These are phyloP conservation scores for Neonectria magnoliae DNA, from an alignment of 2,329 filamentous ascomycete genomes.

Conservation along the genomic window DNA sequence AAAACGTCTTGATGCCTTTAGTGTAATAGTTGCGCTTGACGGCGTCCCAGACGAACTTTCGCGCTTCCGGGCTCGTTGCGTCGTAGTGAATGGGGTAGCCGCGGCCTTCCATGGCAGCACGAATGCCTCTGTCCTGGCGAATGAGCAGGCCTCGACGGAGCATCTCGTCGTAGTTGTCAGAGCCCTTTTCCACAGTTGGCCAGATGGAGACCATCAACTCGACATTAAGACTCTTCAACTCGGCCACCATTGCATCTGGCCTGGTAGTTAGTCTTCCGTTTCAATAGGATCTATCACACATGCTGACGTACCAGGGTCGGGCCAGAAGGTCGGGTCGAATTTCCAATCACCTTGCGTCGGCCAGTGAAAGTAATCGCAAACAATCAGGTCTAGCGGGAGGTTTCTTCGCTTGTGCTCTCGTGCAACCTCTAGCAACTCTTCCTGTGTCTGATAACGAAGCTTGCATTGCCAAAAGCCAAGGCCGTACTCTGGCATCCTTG, in stretches of 20 bases:
- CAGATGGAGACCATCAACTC: constrained; percentile 77
- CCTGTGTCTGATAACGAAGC: constrained; percentile 72
- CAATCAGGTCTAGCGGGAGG: constrained; percentile 72
- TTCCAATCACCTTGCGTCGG: constrained; percentile 73
- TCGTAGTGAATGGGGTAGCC: constrained; percentile 71
- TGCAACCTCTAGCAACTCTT: constrained; percentile 69
- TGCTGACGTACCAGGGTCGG: constrained; percentile 65
- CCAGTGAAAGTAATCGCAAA: constrained; percentile 76
- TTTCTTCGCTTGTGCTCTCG: constrained; percentile 65
- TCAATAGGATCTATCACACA: not conserved
- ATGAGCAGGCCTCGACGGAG: constrained; percentile 69
- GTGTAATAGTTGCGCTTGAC: constrained; percentile 69
- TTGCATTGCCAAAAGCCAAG: constrained; percentile 77
- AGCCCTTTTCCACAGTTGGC: constrained; percentile 70
- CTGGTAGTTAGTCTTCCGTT: not conserved
- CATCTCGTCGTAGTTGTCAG: constrained; percentile 71
- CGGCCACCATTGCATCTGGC: constrained; percentile 68
- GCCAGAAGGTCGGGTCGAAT: constrained; percentile 72
- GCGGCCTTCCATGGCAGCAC: constrained; percentile 67
- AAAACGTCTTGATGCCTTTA: constrained; percentile 71
- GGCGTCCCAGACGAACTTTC: constrained; percentile 68
- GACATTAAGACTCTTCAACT: constrained; percentile 66
- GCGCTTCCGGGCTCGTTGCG: constrained; percentile 68
- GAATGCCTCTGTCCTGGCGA: constrained; percentile 67
- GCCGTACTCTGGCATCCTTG: constrained; percentile 76